Percentiles rank a stretch among this genome's conserved stretches.
Evolutionary conservation across 208 protist genomes (phyloP).

Genomic region (Trypanosomatidae sp.): DNA sequence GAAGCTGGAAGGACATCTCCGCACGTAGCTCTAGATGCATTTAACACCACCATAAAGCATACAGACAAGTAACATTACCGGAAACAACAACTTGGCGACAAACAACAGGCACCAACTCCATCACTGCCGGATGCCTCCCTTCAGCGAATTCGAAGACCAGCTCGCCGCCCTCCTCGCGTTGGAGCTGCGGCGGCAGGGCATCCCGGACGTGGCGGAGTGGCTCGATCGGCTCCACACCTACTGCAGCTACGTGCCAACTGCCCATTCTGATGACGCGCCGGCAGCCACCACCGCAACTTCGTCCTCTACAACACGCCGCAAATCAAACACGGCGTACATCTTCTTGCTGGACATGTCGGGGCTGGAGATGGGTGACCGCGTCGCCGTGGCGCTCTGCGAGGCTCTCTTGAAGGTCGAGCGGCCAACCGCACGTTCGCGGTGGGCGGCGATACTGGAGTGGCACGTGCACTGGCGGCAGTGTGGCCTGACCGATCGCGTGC

Average conservation of each 20-base stretch:
- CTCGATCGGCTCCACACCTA: conserved; percentile 13
- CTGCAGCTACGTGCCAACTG: conserved; percentile 12
- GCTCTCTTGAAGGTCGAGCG: conserved; percentile 48
- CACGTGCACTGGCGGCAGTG: conserved; percentile 41
- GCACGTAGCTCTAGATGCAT: too few relatives aligned
- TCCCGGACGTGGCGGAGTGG: conserved; percentile 30
- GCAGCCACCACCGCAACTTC: background rate
- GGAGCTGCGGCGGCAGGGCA: conserved; percentile 64
- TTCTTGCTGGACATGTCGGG: conserved; percentile 30
- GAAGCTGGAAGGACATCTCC: too few relatives aligned
- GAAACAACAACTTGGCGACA: too few relatives aligned
- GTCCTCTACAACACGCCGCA: too few relatives aligned
- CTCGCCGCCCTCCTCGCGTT: conserved; percentile 31
- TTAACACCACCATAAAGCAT: too few relatives aligned
- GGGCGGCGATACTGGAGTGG: conserved; percentile 26
- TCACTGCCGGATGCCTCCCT: conserved; percentile 3
- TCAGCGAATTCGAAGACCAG: conserved; percentile 21
- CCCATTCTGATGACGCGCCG: background rate
- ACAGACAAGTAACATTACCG: too few relatives aligned
- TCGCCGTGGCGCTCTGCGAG: conserved; percentile 58
- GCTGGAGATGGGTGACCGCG: conserved; percentile 43
- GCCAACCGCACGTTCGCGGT: background rate
- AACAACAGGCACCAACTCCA: background rate
- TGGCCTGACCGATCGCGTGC: conserved; percentile 42
- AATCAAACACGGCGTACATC: too few relatives aligned